phyloP scores from a whole-genome alignment of 768 basidiomycete genomes.

The Boletus pseudo-olivaceus region DNA sequence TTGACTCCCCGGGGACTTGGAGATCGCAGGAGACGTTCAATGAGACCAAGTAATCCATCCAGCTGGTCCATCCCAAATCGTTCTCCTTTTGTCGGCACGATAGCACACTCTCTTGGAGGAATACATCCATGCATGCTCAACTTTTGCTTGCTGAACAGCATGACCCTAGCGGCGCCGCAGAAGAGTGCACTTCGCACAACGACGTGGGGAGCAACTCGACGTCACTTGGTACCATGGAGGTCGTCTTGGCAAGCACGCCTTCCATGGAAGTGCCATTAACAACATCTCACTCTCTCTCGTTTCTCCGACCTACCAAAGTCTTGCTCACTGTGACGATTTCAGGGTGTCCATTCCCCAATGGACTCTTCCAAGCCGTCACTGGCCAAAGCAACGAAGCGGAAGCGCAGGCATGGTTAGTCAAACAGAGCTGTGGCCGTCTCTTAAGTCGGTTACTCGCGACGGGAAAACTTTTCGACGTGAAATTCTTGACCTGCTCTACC shows the following conservation, averaged over 20 bases:
- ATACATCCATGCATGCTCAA: conserved; percentile 12
- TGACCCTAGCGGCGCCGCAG: background rate
- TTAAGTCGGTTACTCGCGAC: conserved; percentile 15
- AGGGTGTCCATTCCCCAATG: conserved; percentile 10
- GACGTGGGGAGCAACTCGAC: background rate
- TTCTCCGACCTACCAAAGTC: background rate
- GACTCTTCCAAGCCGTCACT: conserved; percentile 10
- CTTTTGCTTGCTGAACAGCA: background rate
- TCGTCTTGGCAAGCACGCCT: conserved; percentile 2
- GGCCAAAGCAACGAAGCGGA: background rate
- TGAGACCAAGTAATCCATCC: too few species aligned
- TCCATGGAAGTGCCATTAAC: background rate
- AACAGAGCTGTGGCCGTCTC: conserved; percentile 1
- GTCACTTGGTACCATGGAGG: background rate
- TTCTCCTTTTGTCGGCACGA: conserved; percentile 9
- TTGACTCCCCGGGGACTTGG: background rate
- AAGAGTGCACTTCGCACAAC: background rate
- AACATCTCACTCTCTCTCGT: background rate
- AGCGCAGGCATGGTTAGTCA: conserved; percentile 1
- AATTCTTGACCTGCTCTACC: conserved; percentile 12
- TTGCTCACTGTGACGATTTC: conserved; percentile 15
- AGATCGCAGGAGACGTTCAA: too few species aligned
- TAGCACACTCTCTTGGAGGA: conserved; percentile 5
- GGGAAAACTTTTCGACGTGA: conserved; percentile 19
- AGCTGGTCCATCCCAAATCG: background rate